Percentiles rank a stretch among this genome's conserved stretches.
These are phyloP conservation scores for Phytophthora litchii DNA, from an alignment of 352 stramenopile genomes.

Conservation along the genomic window DNA sequence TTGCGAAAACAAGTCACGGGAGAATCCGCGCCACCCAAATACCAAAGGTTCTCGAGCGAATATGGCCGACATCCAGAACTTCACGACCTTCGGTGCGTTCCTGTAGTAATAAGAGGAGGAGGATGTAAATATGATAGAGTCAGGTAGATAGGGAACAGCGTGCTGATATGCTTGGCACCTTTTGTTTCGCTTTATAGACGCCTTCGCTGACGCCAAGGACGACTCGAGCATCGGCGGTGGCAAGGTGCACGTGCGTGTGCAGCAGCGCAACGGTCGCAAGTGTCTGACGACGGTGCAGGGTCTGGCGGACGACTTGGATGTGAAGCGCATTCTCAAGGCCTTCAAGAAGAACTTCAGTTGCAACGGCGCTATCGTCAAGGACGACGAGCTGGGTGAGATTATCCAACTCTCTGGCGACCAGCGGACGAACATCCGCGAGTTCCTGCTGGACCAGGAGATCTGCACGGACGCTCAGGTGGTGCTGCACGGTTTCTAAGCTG, in stretches of 20 bases:
- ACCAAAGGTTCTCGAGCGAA: conserved; percentile 24
- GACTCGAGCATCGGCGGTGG: conserved; percentile 83
- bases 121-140: not conserved
- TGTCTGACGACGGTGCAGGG: conserved; percentile 99
- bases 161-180: conserved; percentile 16
- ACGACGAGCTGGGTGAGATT: conserved; percentile 98
- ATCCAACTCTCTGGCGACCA: conserved; percentile 99
- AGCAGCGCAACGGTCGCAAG: conserved; percentile 99
- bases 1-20: conserved; percentile 5
- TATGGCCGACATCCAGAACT: conserved; percentile 91
- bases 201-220: conserved; percentile 89
- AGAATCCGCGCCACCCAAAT: conserved; percentile 47
- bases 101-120: not conserved
- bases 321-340: conserved; percentile 99
- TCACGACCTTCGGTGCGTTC: conserved; percentile 86
- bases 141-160: not conserved
- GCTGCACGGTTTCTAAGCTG: conserved; percentile 97
- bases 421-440: conserved; percentile 98
- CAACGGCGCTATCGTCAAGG: conserved; percentile 99
- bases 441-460: conserved; percentile 99
- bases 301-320: conserved; percentile 97
- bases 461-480: conserved; percentile 96
- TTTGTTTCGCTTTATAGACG: conserved; percentile 53
- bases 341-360: conserved; percentile 99
- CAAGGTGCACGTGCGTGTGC: conserved; percentile 98